These are phyloP conservation scores for Saccharomycopsis babjevae DNA, from an alignment of 805 yeast species.

Conservation along the genomic window DNA sequence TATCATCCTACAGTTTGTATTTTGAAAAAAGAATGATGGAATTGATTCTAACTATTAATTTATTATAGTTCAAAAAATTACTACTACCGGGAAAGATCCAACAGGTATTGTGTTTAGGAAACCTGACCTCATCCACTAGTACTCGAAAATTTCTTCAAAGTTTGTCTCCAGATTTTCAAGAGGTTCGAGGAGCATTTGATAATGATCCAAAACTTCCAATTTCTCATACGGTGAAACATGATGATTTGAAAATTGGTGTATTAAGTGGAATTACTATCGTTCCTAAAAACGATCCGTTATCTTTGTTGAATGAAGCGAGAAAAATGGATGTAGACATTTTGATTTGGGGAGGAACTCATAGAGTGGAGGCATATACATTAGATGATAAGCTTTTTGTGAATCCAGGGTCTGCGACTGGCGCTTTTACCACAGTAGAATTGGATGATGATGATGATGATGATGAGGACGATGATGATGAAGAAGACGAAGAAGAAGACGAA, in stretches of 20 bases:
- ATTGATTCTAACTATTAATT: not conserved
- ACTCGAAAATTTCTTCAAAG: conserved; percentile 55
- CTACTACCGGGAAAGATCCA: conserved; percentile 78
- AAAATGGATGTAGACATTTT: conserved; percentile 86
- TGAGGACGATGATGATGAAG: conserved; percentile 26
- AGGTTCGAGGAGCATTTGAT: conserved; percentile 81
- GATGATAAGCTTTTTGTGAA: conserved; percentile 92
- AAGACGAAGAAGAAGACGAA: conserved; percentile 24
- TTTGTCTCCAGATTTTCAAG: conserved; percentile 60
- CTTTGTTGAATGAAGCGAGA: conserved; percentile 72
- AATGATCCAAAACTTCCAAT: conserved; percentile 43
- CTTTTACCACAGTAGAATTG: conserved; percentile 58
- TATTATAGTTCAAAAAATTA: conserved; percentile 52
- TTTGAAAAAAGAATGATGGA: not conserved
- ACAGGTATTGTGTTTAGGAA: conserved; percentile 79
- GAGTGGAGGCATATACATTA: conserved; percentile 84
- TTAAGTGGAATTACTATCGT: conserved; percentile 76
- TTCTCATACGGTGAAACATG: conserved; percentile 55
- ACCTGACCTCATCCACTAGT: conserved; percentile 56
- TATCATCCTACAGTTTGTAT: not conserved
- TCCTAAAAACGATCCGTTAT: conserved; percentile 81
- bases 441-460: conserved; percentile 39
- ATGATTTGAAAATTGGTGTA: conserved; percentile 69
- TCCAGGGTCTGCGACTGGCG: conserved; percentile 97
- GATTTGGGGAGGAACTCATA: conserved; percentile 88